Conservation (phyloP, 805 yeast genomes). For the Wickerhamiella slavikovae region DNA sequence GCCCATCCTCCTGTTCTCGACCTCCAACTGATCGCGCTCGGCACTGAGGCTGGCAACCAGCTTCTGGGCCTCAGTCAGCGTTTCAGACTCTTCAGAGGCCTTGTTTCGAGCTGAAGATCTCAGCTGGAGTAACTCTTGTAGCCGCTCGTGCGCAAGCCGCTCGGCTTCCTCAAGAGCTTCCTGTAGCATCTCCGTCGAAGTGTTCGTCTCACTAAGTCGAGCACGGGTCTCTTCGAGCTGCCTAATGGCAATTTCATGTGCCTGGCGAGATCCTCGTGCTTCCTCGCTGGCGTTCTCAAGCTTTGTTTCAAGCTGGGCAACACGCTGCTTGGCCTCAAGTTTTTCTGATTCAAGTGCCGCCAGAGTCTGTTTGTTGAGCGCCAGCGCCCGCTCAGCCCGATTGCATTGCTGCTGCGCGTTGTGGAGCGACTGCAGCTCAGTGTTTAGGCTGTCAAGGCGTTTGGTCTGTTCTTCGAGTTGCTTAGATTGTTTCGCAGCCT, state of each 20-base stretch:
- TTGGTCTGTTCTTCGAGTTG: slow-evolving; percentile 5
- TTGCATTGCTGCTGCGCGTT: slow-evolving; percentile 10
- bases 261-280: slow-evolving; percentile 2
- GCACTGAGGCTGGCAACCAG: slow-evolving; percentile 32
- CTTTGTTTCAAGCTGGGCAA: slow-evolving; percentile 5
- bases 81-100: slow-evolving; percentile 34
- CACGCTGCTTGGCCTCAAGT: slow-evolving; percentile 7
- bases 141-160: slow-evolving; percentile 54
- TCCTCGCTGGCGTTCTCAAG: slow-evolving; percentile 4
- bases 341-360: slow-evolving; percentile 6
- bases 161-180: slow-evolving; percentile 69
- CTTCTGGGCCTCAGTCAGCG: slow-evolving; percentile 33
- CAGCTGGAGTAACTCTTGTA: slow-evolving; percentile 56
- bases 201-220: slow-evolving; percentile 43
- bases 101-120: slow-evolving; percentile 47
- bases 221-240: slow-evolving; percentile 23
- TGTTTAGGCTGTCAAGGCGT: slow-evolving; percentile 8
- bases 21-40: slow-evolving; percentile 41
- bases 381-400: background rate
- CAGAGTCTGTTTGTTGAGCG: slow-evolving; percentile 1
- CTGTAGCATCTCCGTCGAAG: slow-evolving; percentile 43
- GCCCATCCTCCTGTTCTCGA: slow-evolving; percentile 26
- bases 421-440: slow-evolving; percentile 15
- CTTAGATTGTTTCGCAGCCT: slow-evolving; percentile 1
- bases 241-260: slow-evolving; percentile 10